phyloP scores from a whole-genome alignment of 1,139 yeast species.

The Candida buenavistaensis region DNA sequence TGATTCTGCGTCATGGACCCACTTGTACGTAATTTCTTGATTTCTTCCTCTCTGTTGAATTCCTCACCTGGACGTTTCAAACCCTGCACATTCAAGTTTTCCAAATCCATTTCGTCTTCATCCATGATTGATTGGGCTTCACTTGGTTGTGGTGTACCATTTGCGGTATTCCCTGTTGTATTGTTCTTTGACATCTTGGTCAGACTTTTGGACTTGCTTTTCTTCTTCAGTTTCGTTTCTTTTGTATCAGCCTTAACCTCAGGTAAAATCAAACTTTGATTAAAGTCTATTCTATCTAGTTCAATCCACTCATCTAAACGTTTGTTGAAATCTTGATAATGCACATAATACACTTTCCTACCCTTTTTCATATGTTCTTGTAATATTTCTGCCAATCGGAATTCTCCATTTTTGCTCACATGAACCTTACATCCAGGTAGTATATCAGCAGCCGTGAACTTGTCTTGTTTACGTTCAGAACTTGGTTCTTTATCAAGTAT shows the following conservation, averaged over 20 bases:
- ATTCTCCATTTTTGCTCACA: conserved; percentile 78
- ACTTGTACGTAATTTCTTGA: conserved; percentile 84
- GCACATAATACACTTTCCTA: conserved; percentile 82
- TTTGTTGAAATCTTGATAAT: conserved; percentile 90
- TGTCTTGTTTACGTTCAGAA: conserved; percentile 11
- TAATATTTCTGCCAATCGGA: conserved; percentile 79
- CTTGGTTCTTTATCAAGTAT: conserved; percentile 8
- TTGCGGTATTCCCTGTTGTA: conserved; percentile 11
- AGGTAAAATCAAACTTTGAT: conserved; percentile 69
- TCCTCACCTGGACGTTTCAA: conserved; percentile 65
- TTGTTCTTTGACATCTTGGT: conserved; percentile 12
- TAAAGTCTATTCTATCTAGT: conserved; percentile 67
- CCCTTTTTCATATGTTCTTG: conserved; percentile 78
- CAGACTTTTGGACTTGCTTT: conserved; percentile 17
- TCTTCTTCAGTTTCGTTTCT: conserved; percentile 27
- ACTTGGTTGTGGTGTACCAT: conserved; percentile 14
- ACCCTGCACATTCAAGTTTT: conserved; percentile 83
- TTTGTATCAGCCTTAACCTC: conserved; percentile 55
- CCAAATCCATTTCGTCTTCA: conserved; percentile 83
- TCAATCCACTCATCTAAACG: conserved; percentile 90
- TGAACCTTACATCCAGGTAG: conserved; percentile 76
- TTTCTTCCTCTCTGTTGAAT: conserved; percentile 84
- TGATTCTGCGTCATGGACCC: conserved; percentile 96
- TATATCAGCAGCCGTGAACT: conserved; percentile 48
- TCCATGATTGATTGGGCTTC: conserved; percentile 23